Base-by-base conservation (phyloP, 73 alveolate genomes). In the Paramecium caudatum region DNA sequence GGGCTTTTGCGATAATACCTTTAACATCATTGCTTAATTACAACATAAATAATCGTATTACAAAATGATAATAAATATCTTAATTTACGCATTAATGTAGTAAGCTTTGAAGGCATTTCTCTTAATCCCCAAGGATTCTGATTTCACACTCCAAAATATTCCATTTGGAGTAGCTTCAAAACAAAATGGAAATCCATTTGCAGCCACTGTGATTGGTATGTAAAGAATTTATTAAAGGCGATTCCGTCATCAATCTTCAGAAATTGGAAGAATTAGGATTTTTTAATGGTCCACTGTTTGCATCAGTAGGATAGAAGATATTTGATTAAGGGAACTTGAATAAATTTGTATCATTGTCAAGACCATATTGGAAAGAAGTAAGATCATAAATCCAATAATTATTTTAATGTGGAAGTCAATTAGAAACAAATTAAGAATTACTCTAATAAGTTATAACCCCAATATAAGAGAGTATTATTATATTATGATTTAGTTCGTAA, bases 291-390 rank as follows among this genome's bases (percentile, higher is more conserved):
- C 49, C 83, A 13, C 30, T 65, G 15, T 65, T 65, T 13, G 16
- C 50, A 13, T 7, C 83, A 25, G 27, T 65, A 33, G 84, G 61
- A 30, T 30, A 21, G 0, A 61, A 36, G 55, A 37, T 86, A 19
- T 86, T 86, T 62, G 83, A 86, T 13, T 47, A 61, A 36, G 68
- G 55, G 1, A 86, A 70, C 34, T 78, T 86, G 19, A 63, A 86
- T 23, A 47, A 46, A 23, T 86, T 86, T 65, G 68, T 86, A 33
- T 39, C 65, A 2, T 50, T 86, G 9, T 47, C 93, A 15, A 70
- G 93, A 62, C 61, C 88, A 27, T 48, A 86, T 23, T 86, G 93
- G 93, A 55, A 46, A 63, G 93, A 61, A 61, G 90, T 63, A 3
- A 86, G 93, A 86, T 45, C 41, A 27, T 19, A 47, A n/a, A 62